These are phyloP conservation scores for Fusarium sp. DNA, from an alignment of 2,329 filamentous ascomycete genomes.

Conservation along the genomic window DNA sequence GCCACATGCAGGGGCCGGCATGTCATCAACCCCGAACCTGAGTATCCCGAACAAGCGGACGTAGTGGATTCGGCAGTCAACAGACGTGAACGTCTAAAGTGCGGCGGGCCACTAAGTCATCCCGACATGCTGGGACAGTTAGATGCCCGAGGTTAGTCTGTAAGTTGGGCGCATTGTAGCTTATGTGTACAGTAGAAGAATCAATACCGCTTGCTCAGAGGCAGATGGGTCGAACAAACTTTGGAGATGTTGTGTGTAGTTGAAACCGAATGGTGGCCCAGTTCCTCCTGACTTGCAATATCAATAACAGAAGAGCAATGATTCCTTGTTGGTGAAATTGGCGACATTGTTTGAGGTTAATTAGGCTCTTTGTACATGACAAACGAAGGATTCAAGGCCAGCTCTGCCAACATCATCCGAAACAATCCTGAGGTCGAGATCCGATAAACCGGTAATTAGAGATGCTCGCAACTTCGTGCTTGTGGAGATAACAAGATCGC, in stretches of 20 bases:
- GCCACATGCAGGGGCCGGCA: constrained; percentile 32
- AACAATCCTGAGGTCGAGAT: constrained; percentile 4
- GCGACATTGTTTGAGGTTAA: no score
- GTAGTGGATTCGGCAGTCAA: constrained; percentile 37
- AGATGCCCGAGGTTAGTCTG: constrained; percentile 4
- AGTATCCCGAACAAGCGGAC: constrained; percentile 21
- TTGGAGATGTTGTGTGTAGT: neutral
- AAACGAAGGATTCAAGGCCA: neutral
- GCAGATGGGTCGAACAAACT: neutral
- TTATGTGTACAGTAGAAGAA: neutral
- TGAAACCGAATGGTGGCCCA: neutral
- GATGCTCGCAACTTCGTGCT: neutral
- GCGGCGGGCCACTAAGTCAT: constrained; percentile 8
- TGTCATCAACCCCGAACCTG: constrained; percentile 29
- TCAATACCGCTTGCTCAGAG: constrained; percentile 1
- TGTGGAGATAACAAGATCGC: neutral
- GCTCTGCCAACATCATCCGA: neutral
- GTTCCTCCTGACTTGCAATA: no score
- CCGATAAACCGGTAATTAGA: neutral
- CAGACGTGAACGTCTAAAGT: constrained; percentile 9
- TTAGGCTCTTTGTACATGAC: neutral
- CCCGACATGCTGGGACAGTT: constrained; percentile 14
- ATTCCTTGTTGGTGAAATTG: no score
- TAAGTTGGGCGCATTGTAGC: neutral
- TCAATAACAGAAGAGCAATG: no score